These are phyloP conservation scores for Rhynchosporium secalis DNA, from an alignment of 2,329 filamentous ascomycete species.

Conservation along the genomic window DNA sequence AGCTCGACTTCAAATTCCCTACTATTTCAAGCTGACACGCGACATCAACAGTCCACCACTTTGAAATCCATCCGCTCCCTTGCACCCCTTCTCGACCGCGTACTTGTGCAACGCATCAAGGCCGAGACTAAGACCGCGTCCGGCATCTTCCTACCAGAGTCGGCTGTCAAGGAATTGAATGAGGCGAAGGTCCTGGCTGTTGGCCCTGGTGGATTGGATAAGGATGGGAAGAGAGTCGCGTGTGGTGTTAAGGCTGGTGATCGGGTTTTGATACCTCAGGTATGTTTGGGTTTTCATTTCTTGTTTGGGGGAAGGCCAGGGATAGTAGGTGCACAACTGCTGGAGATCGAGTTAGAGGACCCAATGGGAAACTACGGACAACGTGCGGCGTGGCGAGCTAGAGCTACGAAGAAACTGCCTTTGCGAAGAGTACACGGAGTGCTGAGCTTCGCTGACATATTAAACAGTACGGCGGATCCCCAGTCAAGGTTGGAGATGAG, in stretches of 20 bases:
- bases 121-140: constrained; percentile 93
- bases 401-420: not conserved
- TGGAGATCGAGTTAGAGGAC: not conserved
- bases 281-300: constrained; percentile 47
- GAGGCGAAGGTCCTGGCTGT: constrained; percentile 96
- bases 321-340: too few relatives aligned
- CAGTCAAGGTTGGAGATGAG: constrained; percentile 96
- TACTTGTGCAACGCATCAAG: constrained; percentile 97
- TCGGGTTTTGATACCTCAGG: constrained; percentile 93
- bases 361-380: not conserved
- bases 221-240: constrained; percentile 82
- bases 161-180: constrained; percentile 95
- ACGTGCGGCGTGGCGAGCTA: not conserved
- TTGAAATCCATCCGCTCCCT: constrained; percentile 96
- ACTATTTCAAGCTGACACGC: not conserved
- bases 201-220: constrained; percentile 83
- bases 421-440: not conserved
- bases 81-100: constrained; percentile 93
- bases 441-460: not conserved
- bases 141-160: constrained; percentile 97
- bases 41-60: constrained; percentile 58
- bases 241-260: constrained; percentile 84
- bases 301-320: not conserved
- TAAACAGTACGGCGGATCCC: constrained; percentile 81
- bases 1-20: not conserved